These are phyloP conservation scores for Ophiosphaerella herpotricha DNA, from an alignment of 2,329 filamentous ascomycete species.

Conservation along the genomic window DNA sequence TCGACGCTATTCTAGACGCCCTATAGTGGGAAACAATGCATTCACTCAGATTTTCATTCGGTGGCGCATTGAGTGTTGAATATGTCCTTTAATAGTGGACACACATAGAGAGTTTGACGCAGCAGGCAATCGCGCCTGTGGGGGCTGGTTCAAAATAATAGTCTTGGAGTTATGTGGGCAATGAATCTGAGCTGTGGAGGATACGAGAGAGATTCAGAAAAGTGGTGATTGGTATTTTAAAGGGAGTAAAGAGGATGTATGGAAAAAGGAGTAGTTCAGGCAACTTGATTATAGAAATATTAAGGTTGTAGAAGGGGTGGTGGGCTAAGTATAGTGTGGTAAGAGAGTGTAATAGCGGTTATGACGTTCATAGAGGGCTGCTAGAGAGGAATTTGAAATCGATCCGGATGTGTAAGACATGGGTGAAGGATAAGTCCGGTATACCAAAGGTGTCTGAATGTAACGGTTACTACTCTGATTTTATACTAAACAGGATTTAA, in stretches of 20 bases:
- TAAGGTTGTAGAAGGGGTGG: conserved; percentile 43
- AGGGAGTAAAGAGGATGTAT: conserved; percentile 26
- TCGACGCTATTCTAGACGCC: conserved; percentile 48
- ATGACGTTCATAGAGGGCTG: too few relatives aligned
- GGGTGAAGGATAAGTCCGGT: too few relatives aligned
- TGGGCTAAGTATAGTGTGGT: conserved; percentile 46
- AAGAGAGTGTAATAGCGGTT: conserved; percentile 46
- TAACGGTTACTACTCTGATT: too few relatives aligned
- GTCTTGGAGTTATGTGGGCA: conserved; percentile 23
- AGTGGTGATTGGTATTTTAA: background rate
- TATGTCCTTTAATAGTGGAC: conserved; percentile 44
- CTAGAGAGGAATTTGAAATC: too few relatives aligned
- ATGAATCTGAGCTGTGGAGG: conserved; percentile 23
- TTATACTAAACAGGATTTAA: too few relatives aligned
- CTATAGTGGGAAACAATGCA: conserved; percentile 52
- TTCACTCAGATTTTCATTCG: conserved; percentile 58
- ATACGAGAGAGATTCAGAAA: conserved; percentile 25
- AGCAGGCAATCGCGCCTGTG: conserved; percentile 52
- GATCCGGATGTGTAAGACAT: too few relatives aligned
- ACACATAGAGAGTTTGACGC: conserved; percentile 41
- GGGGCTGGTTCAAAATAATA: conserved; percentile 45
- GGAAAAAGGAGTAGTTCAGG: conserved; percentile 36
- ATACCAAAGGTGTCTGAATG: too few relatives aligned
- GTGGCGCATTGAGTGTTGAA: conserved; percentile 47
- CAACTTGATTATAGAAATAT: conserved; percentile 44